These are phyloP conservation scores for Paecilomyces niveus DNA, from an alignment of 2,329 filamentous ascomycete genomes.

Conservation along the genomic window DNA sequence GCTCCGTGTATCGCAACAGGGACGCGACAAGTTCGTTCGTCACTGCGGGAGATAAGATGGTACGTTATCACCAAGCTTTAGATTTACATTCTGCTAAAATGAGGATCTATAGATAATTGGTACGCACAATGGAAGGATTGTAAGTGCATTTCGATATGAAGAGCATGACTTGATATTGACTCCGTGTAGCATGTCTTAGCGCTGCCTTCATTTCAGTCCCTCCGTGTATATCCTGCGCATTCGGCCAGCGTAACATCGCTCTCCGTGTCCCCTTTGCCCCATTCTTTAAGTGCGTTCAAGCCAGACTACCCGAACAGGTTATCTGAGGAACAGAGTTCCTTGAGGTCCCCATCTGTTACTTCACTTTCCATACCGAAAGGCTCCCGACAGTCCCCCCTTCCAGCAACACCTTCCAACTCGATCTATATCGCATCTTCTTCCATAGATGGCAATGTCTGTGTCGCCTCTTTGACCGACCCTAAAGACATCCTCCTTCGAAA, in stretches of 20 bases:
- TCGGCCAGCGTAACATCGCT: constrained; percentile 83
- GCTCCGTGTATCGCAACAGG: constrained; percentile 80
- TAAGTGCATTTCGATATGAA: constrained; percentile 41
- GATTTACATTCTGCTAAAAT: constrained; percentile 18
- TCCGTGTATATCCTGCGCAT: constrained; percentile 88
- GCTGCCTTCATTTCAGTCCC: constrained; percentile 69
- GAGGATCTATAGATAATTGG: constrained; percentile 63
- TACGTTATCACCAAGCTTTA: constrained; percentile 34
- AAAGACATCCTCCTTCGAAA: constrained; percentile 90
- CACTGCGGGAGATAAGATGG: constrained; percentile 95
- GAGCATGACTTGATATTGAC: constrained; percentile 9
- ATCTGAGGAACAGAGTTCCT: constrained; percentile 19
- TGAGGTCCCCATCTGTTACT: constrained; percentile 21
- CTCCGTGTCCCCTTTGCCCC: constrained; percentile 81
- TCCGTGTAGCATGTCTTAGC: constrained; percentile 68
- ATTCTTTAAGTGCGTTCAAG: constrained; percentile 43
- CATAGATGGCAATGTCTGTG: constrained; percentile 90
- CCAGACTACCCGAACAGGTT: constrained; percentile 29
- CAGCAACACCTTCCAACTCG: constrained; percentile 74
- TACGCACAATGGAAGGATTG: constrained; percentile 94
- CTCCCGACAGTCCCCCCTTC: constrained; percentile 38
- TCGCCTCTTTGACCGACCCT: constrained; percentile 76
- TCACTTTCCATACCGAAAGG: constrained; percentile 21
- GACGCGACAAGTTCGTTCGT: constrained; percentile 90
- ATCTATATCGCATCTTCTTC: constrained; percentile 93